Conservation (phyloP, 169 alveolate species). For the Babesia sp. region DNA sequence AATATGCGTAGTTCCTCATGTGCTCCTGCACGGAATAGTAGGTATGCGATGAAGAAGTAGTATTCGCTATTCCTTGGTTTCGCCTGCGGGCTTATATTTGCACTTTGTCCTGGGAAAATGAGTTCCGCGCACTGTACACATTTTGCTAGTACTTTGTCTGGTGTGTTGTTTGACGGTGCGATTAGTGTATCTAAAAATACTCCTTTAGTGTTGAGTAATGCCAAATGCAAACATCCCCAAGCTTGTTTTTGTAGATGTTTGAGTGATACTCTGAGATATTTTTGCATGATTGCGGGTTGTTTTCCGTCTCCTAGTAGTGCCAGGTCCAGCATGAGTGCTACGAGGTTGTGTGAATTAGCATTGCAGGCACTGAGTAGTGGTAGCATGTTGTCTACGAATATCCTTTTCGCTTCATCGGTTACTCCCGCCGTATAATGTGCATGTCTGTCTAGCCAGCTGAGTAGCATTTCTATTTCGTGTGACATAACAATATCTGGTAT, state of each 20-base stretch:
- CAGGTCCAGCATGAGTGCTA: slow-evolving; percentile 44
- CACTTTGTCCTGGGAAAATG: slow-evolving; percentile 29
- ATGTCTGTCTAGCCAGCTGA: slow-evolving; percentile 60
- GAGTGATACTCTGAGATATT: slow-evolving; percentile 44
- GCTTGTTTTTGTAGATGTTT: slow-evolving; percentile 57
- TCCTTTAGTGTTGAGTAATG: slow-evolving; percentile 57
- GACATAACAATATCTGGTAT: slow-evolving; percentile 53
- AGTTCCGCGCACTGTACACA: slow-evolving; percentile 40
- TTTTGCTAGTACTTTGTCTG: slow-evolving; percentile 15
- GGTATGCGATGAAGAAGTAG: slow-evolving; percentile 60
- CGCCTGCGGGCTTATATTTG: not conserved
- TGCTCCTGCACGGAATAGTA: slow-evolving; percentile 55
- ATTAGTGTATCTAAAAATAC: slow-evolving; percentile 48
- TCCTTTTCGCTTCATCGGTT: slow-evolving; percentile 38
- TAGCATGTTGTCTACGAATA: slow-evolving; percentile 48
- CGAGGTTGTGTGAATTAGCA: slow-evolving; percentile 32
- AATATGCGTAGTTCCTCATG: slow-evolving; percentile 14
- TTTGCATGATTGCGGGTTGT: slow-evolving; percentile 28
- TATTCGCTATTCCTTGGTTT: slow-evolving; percentile 38
- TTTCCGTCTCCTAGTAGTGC: slow-evolving; percentile 32
- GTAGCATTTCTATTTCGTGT: slow-evolving; percentile 43
- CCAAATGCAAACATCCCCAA: slow-evolving; percentile 50
- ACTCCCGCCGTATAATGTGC: not conserved
- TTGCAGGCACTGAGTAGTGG: slow-evolving; percentile 36
- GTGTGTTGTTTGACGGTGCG: slow-evolving; percentile 9